Base-by-base conservation (phyloP, 2,329 filamentous ascomycete species). In the Metarhizium brunneum region DNA sequence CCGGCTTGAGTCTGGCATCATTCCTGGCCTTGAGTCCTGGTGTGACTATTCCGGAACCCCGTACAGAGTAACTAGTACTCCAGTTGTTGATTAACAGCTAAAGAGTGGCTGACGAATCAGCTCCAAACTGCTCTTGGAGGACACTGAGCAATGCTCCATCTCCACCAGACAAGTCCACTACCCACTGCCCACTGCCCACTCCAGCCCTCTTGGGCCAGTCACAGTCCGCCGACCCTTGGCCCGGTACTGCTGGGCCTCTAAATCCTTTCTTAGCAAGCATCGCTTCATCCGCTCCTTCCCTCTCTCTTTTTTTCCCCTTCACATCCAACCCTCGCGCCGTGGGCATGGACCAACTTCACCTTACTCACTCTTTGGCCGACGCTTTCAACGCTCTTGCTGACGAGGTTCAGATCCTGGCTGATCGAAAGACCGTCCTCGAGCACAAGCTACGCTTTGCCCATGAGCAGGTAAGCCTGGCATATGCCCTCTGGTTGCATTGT, bases 371-470 rank as follows among this genome's bases (percentile, higher is more conserved):
- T 62, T 72, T 86, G 67, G 76, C 82, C 61, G 80, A 84, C 72
- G 84, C 82, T 61, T 86, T 86, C 72, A 81, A 79, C 69, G 75
- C 82, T 55, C 75, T 86, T 55, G 83, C 83, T 62, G 79, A 85
- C 70, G 79, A 86, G 71, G 82, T 85, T 47, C 83, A 86, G 70
- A 76, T 74, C 55, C 68, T 86, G 66, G 79, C 79, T 61, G 83
- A 86, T 66, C 78, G 80, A 61, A 85, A 85, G 65, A 84, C 80
- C 32, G 79, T 86, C 54, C 72, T 86, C 57, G 82, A 86, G 71
- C 81, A 86, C 69, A 86, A 86, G 70, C 73, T 86, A 61, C 77
- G 81, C 54, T 86, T 82, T 71, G 83, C 83, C 36, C 82, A 85
- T 62, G 82, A 85, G 67, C 82, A 85, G 77, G 83, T 86, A 76